Percentiles rank a stretch among this genome's conserved stretches.
Conservation (phyloP, 106 monocot species). For the Allium fistulosum region DNA sequence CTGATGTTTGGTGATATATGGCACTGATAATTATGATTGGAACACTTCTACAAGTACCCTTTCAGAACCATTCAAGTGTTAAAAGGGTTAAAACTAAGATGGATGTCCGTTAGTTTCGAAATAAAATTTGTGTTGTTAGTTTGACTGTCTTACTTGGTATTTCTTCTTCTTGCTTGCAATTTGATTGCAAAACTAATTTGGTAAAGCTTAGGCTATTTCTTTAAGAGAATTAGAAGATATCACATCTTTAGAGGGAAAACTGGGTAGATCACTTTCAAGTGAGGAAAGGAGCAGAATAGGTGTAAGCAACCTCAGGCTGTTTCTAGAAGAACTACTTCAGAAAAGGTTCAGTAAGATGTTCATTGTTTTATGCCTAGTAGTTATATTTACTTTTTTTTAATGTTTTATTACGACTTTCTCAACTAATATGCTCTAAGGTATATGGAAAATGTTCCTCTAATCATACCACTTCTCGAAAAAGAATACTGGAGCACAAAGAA, state of each 20-base stretch:
- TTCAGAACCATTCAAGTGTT: too few relatives aligned
- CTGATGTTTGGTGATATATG: too few relatives aligned
- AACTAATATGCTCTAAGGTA: conserved; percentile 35
- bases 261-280: conserved; percentile 57
- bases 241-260: conserved; percentile 63
- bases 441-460: conserved; percentile 74
- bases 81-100: too few relatives aligned
- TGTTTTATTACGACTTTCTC: not conserved
- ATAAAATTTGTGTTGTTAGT: not conserved
- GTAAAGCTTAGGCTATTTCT: conserved; percentile 44
- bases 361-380: too few relatives aligned
- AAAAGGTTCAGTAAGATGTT: conserved; percentile 38
- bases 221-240: conserved; percentile 78
- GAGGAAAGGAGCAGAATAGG: conserved; percentile 86
- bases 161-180: not conserved
- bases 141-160: not conserved
- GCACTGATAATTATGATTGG: too few relatives aligned
- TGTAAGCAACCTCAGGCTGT: conserved; percentile 66
- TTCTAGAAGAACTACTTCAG: conserved; percentile 71
- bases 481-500: conserved; percentile 59
- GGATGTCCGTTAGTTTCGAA: too few relatives aligned
- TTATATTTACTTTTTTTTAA: not conserved
- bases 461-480: conserved; percentile 82
- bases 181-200: not conserved
- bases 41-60: too few relatives aligned